Conservation (phyloP, 805 yeast species). For the Sugiyamaella chiloensis region DNA sequence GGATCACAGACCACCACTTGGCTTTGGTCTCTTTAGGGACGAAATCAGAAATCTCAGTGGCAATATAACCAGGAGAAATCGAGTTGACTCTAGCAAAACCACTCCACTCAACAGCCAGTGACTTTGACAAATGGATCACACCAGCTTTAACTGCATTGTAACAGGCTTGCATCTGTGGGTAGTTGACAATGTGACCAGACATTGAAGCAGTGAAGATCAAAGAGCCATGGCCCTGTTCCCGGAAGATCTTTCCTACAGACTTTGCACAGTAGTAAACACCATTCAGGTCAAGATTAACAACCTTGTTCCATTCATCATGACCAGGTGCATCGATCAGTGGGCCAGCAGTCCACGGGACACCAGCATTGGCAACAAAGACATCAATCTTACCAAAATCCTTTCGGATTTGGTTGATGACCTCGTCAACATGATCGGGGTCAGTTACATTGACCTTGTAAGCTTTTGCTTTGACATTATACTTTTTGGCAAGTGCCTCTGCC, state of each 20-base stretch:
- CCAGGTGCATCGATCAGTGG: constrained; percentile 49
- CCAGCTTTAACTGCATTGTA: constrained; percentile 89
- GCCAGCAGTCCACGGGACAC: constrained; percentile 77
- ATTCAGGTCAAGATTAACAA: constrained; percentile 71
- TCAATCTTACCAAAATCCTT: constrained; percentile 78
- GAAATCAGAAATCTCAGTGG: constrained; percentile 59
- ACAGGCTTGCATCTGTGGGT: constrained; percentile 82
- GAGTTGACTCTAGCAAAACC: constrained; percentile 81
- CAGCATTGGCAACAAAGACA: constrained; percentile 86
- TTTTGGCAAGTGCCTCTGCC: constrained; percentile 52
- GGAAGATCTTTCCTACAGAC: constrained; percentile 67
- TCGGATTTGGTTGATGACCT: constrained; percentile 48
- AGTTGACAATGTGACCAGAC: constrained; percentile 84
- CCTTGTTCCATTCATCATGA: constrained; percentile 62
- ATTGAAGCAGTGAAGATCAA: constrained; percentile 83
- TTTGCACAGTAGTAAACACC: constrained; percentile 81
- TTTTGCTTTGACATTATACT: constrained; percentile 57
- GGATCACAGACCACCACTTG: constrained; percentile 52
- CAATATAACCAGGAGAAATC: constrained; percentile 77
- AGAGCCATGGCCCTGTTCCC: constrained; percentile 71
- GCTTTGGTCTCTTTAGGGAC: constrained; percentile 43
- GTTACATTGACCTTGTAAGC: constrained; percentile 64
- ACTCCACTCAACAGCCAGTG: constrained; percentile 88
- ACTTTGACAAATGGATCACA: constrained; percentile 67
- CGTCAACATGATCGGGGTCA: constrained; percentile 48